phyloP scores from a whole-genome alignment of 2,329 filamentous ascomycete genomes.

The Sclerotinia subarctica region DNA sequence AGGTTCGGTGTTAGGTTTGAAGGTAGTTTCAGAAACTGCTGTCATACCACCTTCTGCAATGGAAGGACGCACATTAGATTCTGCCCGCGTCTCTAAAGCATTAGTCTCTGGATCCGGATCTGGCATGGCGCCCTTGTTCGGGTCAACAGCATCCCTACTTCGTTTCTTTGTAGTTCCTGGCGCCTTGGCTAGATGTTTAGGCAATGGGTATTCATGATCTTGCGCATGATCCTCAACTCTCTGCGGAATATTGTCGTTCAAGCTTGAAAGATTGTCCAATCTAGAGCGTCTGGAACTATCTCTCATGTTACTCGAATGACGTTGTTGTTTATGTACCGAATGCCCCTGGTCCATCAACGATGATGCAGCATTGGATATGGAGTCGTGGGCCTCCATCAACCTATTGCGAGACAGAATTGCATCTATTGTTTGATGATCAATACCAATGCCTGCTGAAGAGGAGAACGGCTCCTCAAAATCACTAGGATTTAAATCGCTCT shows the following conservation, averaged over 20 bases:
- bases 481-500: neutral
- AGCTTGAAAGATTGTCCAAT: neutral
- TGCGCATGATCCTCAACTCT: neutral
- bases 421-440: constrained; percentile 30
- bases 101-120: neutral
- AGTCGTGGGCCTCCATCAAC: neutral
- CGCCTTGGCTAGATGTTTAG: neutral
- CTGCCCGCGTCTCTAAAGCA: neutral
- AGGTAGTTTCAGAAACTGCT: neutral
- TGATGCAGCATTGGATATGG: neutral
- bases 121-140: neutral
- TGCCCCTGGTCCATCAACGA: neutral
- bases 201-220: neutral
- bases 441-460: constrained; percentile 23
- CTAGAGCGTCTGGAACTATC: neutral
- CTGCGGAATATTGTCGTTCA: neutral
- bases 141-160: neutral
- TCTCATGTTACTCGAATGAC: neutral
- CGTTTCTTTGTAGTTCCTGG: neutral
- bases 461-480: constrained; percentile 22
- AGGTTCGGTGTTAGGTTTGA: neutral
- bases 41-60: neutral
- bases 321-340: neutral
- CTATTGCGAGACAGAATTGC: constrained; percentile 24
- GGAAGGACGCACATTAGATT: neutral